These are phyloP conservation scores for Pseudodiploospora longispora DNA, from an alignment of 2,329 filamentous ascomycete species.

Conservation along the genomic window DNA sequence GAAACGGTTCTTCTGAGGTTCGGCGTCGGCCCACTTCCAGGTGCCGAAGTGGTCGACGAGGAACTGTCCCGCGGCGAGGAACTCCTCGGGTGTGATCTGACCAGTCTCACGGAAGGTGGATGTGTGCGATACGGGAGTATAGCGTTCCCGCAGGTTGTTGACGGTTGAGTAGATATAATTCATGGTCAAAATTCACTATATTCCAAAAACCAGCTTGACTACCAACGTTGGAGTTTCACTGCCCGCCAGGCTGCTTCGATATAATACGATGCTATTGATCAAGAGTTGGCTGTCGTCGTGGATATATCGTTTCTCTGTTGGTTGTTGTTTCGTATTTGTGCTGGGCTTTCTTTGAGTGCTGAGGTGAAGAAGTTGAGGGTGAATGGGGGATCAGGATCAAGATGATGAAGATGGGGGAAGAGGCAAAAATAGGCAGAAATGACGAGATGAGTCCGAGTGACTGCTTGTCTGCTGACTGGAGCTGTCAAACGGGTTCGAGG, in stretches of 20 bases:
- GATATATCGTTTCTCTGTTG: neutral
- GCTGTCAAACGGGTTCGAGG: constrained; percentile 3
- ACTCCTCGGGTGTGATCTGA: constrained; percentile 96
- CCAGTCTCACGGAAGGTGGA: constrained; percentile 92
- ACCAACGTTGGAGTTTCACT: neutral
- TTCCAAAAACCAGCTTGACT: neutral
- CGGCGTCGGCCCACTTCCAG: constrained; percentile 89
- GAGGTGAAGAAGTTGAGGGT: too few relatives aligned
- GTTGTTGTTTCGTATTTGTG: neutral
- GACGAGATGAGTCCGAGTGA: neutral
- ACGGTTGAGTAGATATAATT: constrained; percentile 89
- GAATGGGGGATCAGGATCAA: neutral
- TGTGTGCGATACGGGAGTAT: constrained; percentile 79
- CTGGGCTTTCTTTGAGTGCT: too few relatives aligned
- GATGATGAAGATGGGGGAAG: neutral
- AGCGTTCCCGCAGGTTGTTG: constrained; percentile 84
- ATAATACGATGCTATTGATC: neutral
- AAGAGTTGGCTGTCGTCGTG: neutral
- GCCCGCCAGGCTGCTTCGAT: too few relatives aligned
- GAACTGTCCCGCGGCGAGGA: constrained; percentile 91
- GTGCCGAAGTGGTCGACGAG: constrained; percentile 98
- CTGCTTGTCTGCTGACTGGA: constrained; percentile 10
- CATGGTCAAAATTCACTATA: constrained; percentile 46
- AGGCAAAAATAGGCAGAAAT: neutral
- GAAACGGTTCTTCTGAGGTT: too few relatives aligned